These are phyloP conservation scores for Hortaea werneckii DNA, from an alignment of 2,329 filamentous ascomycete species.

Conservation along the genomic window DNA sequence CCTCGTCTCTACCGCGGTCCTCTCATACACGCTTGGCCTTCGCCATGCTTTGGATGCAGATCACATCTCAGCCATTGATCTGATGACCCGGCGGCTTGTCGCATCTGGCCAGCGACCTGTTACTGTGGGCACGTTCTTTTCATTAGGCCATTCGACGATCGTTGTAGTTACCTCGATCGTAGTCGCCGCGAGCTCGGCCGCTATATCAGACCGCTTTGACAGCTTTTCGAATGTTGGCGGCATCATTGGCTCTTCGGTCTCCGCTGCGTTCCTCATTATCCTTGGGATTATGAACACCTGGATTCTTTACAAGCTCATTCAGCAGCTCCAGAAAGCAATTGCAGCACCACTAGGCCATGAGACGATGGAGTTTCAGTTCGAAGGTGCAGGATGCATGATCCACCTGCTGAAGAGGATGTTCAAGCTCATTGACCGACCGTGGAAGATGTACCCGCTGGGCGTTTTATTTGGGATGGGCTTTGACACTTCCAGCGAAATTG, in stretches of 20 bases:
- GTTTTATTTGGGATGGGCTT: conserved; percentile 83
- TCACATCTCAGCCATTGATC: conserved; percentile 83
- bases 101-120: conserved; percentile 77
- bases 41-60: conserved; percentile 97
- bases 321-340: conserved; percentile 55
- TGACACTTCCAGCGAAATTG: conserved; percentile 90
- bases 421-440: conserved; percentile 60
- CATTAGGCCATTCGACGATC: conserved; percentile 85
- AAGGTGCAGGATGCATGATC: conserved; percentile 68
- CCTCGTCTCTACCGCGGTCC: conserved; percentile 68
- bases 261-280: conserved; percentile 70
- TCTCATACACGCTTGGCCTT: conserved; percentile 80
- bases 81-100: conserved; percentile 84
- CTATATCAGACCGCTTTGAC: conserved; percentile 70
- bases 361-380: conserved; percentile 51
- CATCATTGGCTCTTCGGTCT: conserved; percentile 82
- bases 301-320: conserved; percentile 70
- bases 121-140: conserved; percentile 91
- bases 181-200: conserved; percentile 81
- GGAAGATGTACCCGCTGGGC: conserved; percentile 94
- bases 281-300: conserved; percentile 77
- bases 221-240: conserved; percentile 70
- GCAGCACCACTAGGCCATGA: conserved; percentile 29
- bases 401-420: conserved; percentile 65
- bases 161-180: conserved; percentile 84